Percentiles rank a stretch among this genome's conserved stretches.
phyloP scores from a whole-genome alignment of 2,329 filamentous ascomycete genomes.

The Diaporthe australafricana region DNA sequence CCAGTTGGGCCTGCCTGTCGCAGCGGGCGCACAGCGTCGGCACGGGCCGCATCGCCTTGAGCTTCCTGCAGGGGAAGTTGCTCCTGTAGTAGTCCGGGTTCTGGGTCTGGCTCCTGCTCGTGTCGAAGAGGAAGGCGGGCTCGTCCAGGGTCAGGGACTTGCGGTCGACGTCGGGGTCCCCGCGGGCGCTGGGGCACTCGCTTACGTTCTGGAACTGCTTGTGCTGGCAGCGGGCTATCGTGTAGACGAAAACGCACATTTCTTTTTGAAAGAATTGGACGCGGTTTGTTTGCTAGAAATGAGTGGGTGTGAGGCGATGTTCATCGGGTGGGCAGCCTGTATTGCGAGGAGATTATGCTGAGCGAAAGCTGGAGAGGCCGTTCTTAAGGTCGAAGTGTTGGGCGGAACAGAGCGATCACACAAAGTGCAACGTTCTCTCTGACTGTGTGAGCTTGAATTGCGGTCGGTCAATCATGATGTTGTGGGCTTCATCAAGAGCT shows the following conservation, averaged over 20 bases:
- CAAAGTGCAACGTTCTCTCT: not conserved
- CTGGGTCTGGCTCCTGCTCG: constrained; percentile 15
- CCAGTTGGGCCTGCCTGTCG: not conserved
- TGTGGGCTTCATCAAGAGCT: not conserved
- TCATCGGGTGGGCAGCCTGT: not conserved
- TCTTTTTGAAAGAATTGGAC: not conserved
- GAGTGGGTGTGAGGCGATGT: not conserved
- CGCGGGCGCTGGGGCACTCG: constrained; percentile 44
- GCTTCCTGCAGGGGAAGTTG: constrained; percentile 29
- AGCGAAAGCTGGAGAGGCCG: not conserved
- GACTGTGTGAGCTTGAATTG: not conserved
- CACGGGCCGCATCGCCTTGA: constrained; percentile 31
- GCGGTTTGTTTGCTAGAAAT: no score
- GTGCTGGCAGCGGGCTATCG: constrained; percentile 46
- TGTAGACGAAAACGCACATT: constrained; percentile 51
- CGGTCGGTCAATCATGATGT: constrained; percentile 1
- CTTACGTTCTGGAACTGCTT: constrained; percentile 50
- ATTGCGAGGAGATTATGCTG: not conserved
- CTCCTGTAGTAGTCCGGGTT: constrained; percentile 26
- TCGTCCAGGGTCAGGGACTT: constrained; percentile 38
- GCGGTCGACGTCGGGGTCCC: constrained; percentile 38
- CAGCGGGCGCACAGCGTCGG: constrained; percentile 24
- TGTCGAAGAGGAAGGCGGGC: constrained; percentile 38
- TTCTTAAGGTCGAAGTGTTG: not conserved
- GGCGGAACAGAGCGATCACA: not conserved